Percentiles rank a stretch among this genome's conserved stretches.
These are phyloP conservation scores for Coniella vitis DNA, from an alignment of 2,329 filamentous ascomycete species.

Conservation along the genomic window DNA sequence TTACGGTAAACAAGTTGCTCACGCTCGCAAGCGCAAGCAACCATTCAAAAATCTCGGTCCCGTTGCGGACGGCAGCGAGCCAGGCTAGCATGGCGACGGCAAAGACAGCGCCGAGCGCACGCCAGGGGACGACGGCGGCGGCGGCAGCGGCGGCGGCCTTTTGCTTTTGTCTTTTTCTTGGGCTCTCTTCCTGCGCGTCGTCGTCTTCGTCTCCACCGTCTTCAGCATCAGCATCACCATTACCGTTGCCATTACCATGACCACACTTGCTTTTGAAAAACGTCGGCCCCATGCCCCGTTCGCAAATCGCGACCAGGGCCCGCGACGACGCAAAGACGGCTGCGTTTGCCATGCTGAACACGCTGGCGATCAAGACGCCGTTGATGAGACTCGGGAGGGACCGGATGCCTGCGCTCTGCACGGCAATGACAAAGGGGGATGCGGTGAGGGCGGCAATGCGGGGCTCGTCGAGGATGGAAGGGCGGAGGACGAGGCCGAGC, in stretches of 20 bases:
- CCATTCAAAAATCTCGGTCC: slow-evolving; percentile 37
- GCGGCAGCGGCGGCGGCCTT: neutral
- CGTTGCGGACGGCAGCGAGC: slow-evolving; percentile 31
- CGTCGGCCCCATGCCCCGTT: slow-evolving; percentile 28
- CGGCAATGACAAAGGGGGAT: slow-evolving; percentile 27
- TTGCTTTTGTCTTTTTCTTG: no score
- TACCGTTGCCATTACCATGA: no score
- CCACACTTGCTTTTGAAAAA: slow-evolving; percentile 1
- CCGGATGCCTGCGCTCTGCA: slow-evolving; percentile 24
- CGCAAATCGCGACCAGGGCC: slow-evolving; percentile 29
- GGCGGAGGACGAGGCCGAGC: slow-evolving; percentile 28
- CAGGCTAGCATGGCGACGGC: slow-evolving; percentile 34
- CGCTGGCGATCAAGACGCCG: slow-evolving; percentile 17
- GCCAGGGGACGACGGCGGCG: slow-evolving; percentile 21
- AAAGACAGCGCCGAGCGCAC: slow-evolving; percentile 25
- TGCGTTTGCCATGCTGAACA: slow-evolving; percentile 32
- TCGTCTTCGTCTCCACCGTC: no score
- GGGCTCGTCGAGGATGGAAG: slow-evolving; percentile 21
- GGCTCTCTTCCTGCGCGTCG: no score
- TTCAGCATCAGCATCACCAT: neutral
- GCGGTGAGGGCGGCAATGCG: slow-evolving; percentile 23
- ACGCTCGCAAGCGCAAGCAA: slow-evolving; percentile 44
- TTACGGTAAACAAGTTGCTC: slow-evolving; percentile 35
- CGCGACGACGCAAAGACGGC: slow-evolving; percentile 35
- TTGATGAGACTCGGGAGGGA: slow-evolving; percentile 11